Base-by-base conservation (phyloP, 768 basidiomycete genomes). In the Russula virescens region DNA sequence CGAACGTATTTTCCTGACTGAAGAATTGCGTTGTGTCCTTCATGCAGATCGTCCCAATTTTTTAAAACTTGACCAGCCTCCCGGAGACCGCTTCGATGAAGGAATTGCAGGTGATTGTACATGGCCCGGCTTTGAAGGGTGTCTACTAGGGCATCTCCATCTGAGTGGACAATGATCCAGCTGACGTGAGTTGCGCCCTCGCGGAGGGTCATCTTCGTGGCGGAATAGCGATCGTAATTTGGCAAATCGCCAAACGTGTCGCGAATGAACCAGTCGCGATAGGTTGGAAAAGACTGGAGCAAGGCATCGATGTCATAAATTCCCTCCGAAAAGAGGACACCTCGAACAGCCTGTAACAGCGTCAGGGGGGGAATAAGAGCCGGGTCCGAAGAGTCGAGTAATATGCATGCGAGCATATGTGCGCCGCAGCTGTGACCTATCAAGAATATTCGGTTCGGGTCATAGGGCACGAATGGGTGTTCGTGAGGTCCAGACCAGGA, bases 341-440 rank as follows among this genome's bases (percentile, higher is more conserved):
- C 86, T 56, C 78, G 78, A 21, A 81, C 79, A 50, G 80, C 76
- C 58, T 68, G 65, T 52, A 81, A 73, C 21, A 86, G 74, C 42
- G 58, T 55, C 14, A 69, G 68, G 48, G 76, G 72, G 0, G 87
- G 88, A 18, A 72, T 71, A 23, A 88, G 77, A 26, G 65, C 66
- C 5, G 80, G 79, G 0, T 70, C 55, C 4, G 77, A 74, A 0
- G 82, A 79, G 69, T 82, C 77, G 61, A 92, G 77, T 70, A 91
- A 80, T 34, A 93, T 81, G 61, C 85, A 82, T 46, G 82, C 73
- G 13, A 92, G 75, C 79, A 93, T 92, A 72, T 94, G 91, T 1
- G 91, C 88, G 63, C 86, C 79, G 74, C 88, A 90, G 73, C 89
- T 91, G 73, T 93, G 91, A 14, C 89, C 90, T 26, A 90, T 76